Evolutionary conservation across 1,284 basidiomycete species (phyloP).

Genomic region (Bondarzewia mesenterica): DNA sequence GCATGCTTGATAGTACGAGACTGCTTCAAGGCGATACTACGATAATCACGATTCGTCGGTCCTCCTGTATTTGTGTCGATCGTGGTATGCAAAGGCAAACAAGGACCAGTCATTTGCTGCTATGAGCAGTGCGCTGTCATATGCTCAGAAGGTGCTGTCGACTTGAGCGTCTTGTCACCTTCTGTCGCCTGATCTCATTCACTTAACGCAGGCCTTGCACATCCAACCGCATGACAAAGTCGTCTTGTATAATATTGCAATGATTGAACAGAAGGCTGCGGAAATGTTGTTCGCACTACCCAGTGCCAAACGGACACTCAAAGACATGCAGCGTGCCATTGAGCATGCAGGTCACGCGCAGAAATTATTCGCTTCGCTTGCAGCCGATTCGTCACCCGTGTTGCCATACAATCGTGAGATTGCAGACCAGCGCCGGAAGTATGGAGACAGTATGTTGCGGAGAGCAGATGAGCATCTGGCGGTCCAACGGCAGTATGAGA

Average conservation of each 20-base stretch:
- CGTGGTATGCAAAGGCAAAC: conserved; percentile 88
- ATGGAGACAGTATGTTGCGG: conserved; percentile 78
- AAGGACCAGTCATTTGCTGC: conserved; percentile 76
- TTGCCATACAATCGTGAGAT: conserved; percentile 84
- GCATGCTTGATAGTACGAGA: conserved; percentile 64
- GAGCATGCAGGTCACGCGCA: conserved; percentile 84
- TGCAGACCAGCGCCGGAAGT: conserved; percentile 81
- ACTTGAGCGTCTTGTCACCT: conserved; percentile 13
- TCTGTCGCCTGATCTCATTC: neutral
- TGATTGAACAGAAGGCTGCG: conserved; percentile 92
- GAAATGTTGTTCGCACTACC: conserved; percentile 77
- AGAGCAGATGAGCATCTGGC: conserved; percentile 73
- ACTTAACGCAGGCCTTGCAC: conserved; percentile 66
- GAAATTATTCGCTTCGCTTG: conserved; percentile 80
- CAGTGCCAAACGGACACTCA: conserved; percentile 68
- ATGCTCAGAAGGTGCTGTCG: conserved; percentile 63
- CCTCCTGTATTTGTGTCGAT: conserved; percentile 77
- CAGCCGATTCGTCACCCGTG: conserved; percentile 57
- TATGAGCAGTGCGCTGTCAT: conserved; percentile 74
- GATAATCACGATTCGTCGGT: conserved; percentile 62
- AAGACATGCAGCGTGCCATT: conserved; percentile 72
- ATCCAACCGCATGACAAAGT: conserved; percentile 82
- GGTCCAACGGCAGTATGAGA: conserved; percentile 69
- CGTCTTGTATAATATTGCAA: conserved; percentile 88
- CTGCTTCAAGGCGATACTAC: conserved; percentile 72